Evolutionary conservation across 805 yeast genomes (phyloP), one percentile per base, ranked within the genome.

Genomic region (Kazachstania kunashirensis): DNA sequence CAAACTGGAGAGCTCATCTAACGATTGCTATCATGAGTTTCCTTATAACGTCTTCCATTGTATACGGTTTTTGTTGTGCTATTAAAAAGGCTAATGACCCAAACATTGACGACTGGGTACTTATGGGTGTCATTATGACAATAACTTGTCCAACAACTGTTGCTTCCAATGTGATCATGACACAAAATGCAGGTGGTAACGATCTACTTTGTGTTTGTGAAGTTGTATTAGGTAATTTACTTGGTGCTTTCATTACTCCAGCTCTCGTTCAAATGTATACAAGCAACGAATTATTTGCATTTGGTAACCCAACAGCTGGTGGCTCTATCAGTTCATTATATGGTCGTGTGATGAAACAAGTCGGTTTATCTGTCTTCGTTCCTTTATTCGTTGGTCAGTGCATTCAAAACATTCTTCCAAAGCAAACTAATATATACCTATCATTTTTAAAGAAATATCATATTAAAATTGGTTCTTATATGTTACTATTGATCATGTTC

Each of bases 71-170:
- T 35, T 77, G 78, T 29, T 59, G 70, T 38, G 94, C 82, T 0
- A 76, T 84, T 20, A 68, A 70, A 43, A 65, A 64, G 3, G 74
- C 92, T 0, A 42, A 71, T 42, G 69, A 82, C 50, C 56, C 62
- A 1, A 53, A 63, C n/a, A 82, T 85, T 25, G 79, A 77, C 47
- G 68, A 72, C 24, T 84, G 92, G 84, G 70, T 84, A 47, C 62
- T 86, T 16, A 81, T 81, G 11, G 96, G 96, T 1, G 59, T 86
- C 40, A 73, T 86, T 14, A 80, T 84, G 31, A 82, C 95, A 2
- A 83, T 84, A 21, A 73, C 89, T 10, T 83, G 94, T 56, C 96
- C 96, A 20, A 86, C 96, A 7, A 86, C 96, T 0, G 94, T 86
- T 14, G 75, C 88, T 0, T 84, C 95, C 2, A 86, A 86, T 54